Conservation (phyloP, 257 asterid genomes). For the Nicotiana otophora region DNA sequence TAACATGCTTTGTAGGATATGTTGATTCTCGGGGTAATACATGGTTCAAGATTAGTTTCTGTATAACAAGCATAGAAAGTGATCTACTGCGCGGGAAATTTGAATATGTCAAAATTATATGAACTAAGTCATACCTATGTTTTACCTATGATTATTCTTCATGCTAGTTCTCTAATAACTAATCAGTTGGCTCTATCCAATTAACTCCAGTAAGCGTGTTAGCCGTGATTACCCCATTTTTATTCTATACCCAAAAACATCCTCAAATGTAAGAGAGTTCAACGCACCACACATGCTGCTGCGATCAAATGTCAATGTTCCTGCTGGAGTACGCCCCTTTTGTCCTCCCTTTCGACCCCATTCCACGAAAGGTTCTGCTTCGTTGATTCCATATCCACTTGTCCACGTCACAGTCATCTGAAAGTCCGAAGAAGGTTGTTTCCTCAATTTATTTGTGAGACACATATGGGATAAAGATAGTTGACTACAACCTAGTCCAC, state of each 20-base stretch:
- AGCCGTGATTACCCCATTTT: background rate
- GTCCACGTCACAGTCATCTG: constrained; percentile 99
- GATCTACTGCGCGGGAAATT: background rate
- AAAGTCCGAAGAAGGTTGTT: constrained; percentile 11
- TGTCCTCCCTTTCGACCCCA: constrained; percentile 76
- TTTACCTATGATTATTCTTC: background rate
- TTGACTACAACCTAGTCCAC: background rate
- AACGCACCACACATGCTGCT: constrained; percentile 82
- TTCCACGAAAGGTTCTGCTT: constrained; percentile 69
- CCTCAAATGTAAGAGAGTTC: background rate
- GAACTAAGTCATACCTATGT: background rate
- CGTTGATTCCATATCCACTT: constrained; percentile 61
- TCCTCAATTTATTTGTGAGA: background rate
- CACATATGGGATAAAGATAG: too few relatives aligned
- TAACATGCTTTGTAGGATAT: background rate
- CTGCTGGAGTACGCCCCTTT: constrained; percentile 60
- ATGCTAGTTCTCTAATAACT: background rate
- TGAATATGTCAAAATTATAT: background rate
- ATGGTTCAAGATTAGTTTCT: background rate
- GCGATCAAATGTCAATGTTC: constrained; percentile 74
- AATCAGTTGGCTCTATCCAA: background rate
- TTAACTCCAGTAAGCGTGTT: background rate
- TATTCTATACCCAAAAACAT: background rate
- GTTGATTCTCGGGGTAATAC: too few relatives aligned
- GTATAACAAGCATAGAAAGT: background rate